Conservation (phyloP, 495 filamentous ascomycete genomes). For the Usnea hakonensis region DNA sequence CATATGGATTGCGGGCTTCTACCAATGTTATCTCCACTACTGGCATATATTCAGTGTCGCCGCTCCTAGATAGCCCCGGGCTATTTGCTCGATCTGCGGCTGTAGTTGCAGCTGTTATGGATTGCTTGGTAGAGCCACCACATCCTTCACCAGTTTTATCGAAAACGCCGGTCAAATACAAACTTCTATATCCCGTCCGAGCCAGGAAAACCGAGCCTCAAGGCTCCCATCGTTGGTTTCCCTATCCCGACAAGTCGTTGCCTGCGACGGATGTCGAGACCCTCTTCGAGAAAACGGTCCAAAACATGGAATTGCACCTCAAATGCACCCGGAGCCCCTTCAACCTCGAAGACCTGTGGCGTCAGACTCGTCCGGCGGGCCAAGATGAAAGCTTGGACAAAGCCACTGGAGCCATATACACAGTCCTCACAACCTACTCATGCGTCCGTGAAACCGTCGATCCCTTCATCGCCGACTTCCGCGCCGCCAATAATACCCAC, state of each 20-base stretch:
- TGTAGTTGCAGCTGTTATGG: conserved; percentile 7
- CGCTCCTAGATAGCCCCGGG: conserved; percentile 39
- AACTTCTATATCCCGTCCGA: conserved; percentile 20
- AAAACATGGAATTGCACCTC: conserved; percentile 20
- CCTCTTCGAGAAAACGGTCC: conserved; percentile 19
- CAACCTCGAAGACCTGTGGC: conserved; percentile 22
- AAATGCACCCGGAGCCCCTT: conserved; percentile 16
- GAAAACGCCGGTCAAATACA: conserved; percentile 14
- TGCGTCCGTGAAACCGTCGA: conserved; percentile 22
- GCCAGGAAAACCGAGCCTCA: conserved; percentile 1
- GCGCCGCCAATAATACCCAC: conserved; percentile 29
- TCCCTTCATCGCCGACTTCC: conserved; percentile 35
- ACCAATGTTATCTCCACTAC: conserved; percentile 36
- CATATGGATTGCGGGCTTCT: conserved; percentile 32
- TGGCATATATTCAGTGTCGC: conserved; percentile 36
- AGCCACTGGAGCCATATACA: conserved; percentile 26
- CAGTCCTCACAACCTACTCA: conserved; percentile 27
- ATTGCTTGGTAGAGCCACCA: conserved; percentile 4
- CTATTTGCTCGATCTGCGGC: conserved; percentile 23
- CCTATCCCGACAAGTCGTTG: conserved; percentile 5
- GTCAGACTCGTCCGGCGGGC: conserved; percentile 14
- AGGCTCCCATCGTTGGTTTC: conserved; percentile 18
- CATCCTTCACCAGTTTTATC: background rate
- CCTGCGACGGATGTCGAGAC: conserved; percentile 11
- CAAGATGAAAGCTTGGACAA: conserved; percentile 19